Percentiles rank a stretch among this genome's conserved stretches.
These are phyloP conservation scores for Aureoboletus auriporus DNA, from an alignment of 768 basidiomycete genomes.

Conservation along the genomic window DNA sequence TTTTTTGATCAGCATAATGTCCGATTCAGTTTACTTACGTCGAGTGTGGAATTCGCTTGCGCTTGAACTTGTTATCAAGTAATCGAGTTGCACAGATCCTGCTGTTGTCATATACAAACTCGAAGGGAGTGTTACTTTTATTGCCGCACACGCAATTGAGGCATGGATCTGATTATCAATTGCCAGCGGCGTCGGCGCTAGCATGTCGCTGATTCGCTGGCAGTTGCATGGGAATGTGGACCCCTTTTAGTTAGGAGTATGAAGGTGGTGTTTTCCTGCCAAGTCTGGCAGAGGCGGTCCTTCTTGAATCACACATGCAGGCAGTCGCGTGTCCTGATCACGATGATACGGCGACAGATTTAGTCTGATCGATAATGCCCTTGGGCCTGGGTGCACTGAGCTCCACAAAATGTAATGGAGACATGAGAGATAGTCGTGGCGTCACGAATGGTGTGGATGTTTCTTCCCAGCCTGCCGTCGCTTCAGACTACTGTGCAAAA, in stretches of 20 bases:
- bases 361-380: conserved; percentile 14
- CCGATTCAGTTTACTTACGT: conserved; percentile 5
- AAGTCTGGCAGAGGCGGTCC: not conserved
- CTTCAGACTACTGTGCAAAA: not conserved
- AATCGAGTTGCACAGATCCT: not conserved
- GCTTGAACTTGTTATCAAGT: not conserved
- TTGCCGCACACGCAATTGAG: conserved; percentile 7
- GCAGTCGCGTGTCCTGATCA: conserved; percentile 19
- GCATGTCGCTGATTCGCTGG: conserved; percentile 14
- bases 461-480: conserved; percentile 1
- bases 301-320: conserved; percentile 10
- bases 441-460: too few species aligned
- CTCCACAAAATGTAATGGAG: too few species aligned
- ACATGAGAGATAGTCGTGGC: not conserved
- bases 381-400: conserved; percentile 15
- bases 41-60: not conserved
- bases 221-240: not conserved
- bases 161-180: conserved; percentile 8
- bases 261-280: not conserved
- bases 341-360: conserved; percentile 4
- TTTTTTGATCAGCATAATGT: too few species aligned
- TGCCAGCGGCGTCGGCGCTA: conserved; percentile 5
- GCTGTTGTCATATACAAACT: not conserved
- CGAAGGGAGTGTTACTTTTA: not conserved
- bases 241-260: conserved; percentile 11